Conservation (phyloP, 1,284 basidiomycete species). For the Ustilago tritici region DNA sequence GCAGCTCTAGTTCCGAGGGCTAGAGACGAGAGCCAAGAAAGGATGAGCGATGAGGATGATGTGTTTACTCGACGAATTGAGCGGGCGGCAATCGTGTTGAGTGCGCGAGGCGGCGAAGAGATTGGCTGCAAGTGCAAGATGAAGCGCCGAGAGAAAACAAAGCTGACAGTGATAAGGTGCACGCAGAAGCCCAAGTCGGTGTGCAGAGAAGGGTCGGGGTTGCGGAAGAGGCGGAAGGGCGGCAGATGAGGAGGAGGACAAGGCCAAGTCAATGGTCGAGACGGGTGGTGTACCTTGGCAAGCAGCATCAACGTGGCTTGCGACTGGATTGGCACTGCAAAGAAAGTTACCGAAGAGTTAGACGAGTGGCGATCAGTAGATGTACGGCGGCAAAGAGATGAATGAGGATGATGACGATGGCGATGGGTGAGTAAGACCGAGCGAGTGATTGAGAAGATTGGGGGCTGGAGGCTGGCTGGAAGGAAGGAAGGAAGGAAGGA, state of each 20-base stretch:
- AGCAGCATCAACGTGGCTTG: neutral
- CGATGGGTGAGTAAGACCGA: conserved; percentile 11
- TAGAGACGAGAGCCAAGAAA: neutral
- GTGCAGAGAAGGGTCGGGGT: conserved; percentile 27
- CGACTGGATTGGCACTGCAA: neutral
- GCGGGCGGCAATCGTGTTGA: conserved; percentile 9
- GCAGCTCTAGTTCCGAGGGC: conserved; percentile 6
- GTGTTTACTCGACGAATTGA: conserved; percentile 29
- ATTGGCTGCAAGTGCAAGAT: conserved; percentile 1
- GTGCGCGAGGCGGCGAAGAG: conserved; percentile 30
- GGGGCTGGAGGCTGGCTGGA: neutral
- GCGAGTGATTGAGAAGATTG: neutral
- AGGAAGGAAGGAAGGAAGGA: conserved; percentile 1
- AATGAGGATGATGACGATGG: conserved; percentile 11
- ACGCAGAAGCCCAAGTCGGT: conserved; percentile 13
- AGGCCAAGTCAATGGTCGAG: neutral
- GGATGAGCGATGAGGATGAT: conserved; percentile 10
- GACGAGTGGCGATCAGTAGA: neutral
- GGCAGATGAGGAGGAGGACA: conserved; percentile 8
- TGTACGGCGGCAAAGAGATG: neutral
- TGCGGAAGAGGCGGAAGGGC: conserved; percentile 16
- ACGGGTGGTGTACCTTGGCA: conserved; percentile 3
- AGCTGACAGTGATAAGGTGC: conserved; percentile 10
- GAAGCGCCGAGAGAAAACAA: conserved; percentile 19
- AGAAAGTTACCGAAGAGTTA: neutral